Evolutionary conservation across 2,329 filamentous ascomycete genomes (phyloP), one percentile per base, ranked within the genome.

Genomic region (Peltaster fructicola): DNA sequence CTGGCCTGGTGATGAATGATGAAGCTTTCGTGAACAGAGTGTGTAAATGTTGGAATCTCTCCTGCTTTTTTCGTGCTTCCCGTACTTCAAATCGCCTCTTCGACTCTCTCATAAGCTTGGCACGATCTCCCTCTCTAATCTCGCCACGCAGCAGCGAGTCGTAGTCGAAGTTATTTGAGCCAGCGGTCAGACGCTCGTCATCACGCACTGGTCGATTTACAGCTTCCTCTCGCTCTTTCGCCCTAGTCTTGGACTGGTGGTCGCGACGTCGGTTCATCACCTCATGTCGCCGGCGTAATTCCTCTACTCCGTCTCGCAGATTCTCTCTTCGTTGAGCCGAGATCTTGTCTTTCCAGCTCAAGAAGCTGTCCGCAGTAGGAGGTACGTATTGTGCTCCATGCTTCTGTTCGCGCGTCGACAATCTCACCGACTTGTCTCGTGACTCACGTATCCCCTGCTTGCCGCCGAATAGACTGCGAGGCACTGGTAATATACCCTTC

Each of bases 1-100:
- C 56, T 48, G 91, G 82, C 13, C 65, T 73, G 10, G 81, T 73
- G 45, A 98, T 93, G 54, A 95, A 98, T 18, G 68, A 59, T 14
- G 76, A 68, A 4, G 88, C 82, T 39, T 82, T 77, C 56, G 88
- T 77, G 54, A 98, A 98, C 8, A 98, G 65, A 30, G 79, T 72
- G 52, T 92, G 80, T 15, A 98, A 55, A 9, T 73, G 65, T 36
- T 85, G 69, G n/a, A n/a, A n/a, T n/a, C n/a, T n/a, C n/a, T n/a
- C n/a, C n/a, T n/a, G n/a, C n/a, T n/a, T n/a, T n/a, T n/a, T n/a
- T n/a, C n/a, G 7, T 68, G 59, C 3, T 55, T 48, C 5, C 29
- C 20, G 8, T 27, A 9, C 7, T 20, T 16, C 14, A 25, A 11
- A 10, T 8, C 25, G 14, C 19, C n/a, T n/a, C n/a, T n/a, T n/a